A percentile compares a stretch with the other conserved stretches of the same genome.
Conservation (phyloP, 441 rosid genomes). For the Capsella rubella region DNA sequence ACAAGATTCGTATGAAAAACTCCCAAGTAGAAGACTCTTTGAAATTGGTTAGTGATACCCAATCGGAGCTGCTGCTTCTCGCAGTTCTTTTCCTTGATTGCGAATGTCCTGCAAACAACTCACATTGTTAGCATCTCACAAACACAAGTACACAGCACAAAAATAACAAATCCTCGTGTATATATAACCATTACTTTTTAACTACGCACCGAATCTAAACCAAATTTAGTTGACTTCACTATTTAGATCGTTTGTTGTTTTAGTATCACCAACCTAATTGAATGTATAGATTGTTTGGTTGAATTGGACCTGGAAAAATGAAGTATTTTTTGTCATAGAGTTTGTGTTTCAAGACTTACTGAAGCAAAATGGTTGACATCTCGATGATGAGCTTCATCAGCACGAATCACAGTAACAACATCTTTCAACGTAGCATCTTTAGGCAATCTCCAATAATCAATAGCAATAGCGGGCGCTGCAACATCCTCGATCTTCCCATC, state of each 20-base stretch:
- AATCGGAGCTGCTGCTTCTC: conserved; percentile 74
- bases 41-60: conserved; percentile 56
- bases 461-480: conserved; percentile 61
- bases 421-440: conserved; percentile 58
- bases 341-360: conserved; percentile 43
- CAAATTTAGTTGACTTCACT: not conserved
- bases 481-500: conserved; percentile 54
- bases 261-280: not conserved
- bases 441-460: conserved; percentile 67
- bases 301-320: not conserved
- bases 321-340: not conserved
- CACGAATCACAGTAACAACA: conserved; percentile 63
- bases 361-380: conserved; percentile 73
- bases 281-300: too few species aligned
- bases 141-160: not conserved
- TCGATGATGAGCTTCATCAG: conserved; percentile 73
- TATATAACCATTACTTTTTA: not conserved
- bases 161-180: not conserved
- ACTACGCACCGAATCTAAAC: not conserved
- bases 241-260: not conserved
- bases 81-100: conserved; percentile 70
- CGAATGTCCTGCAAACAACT: conserved; percentile 69
- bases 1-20: not conserved
- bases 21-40: not conserved
- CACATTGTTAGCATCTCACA: not conserved